These are phyloP conservation scores for Kickxella alabastrina DNA, from an alignment of 192 early-diverging fungal genomes.

Conservation along the genomic window DNA sequence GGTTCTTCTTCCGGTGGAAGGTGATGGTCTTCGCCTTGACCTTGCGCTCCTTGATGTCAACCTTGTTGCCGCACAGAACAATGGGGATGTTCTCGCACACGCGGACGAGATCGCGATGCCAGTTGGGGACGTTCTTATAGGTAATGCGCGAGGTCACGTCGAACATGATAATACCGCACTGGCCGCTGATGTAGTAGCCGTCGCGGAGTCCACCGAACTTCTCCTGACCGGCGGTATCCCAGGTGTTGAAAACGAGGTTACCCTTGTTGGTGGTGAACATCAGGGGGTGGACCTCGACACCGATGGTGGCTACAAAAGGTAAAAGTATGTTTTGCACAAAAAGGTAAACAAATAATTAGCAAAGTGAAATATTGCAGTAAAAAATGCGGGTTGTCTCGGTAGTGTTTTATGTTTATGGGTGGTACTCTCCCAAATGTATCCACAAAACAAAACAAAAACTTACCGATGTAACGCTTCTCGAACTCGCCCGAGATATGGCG, in stretches of 20 bases:
- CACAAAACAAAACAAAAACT: conserved; percentile 10
- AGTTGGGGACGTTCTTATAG: conserved; percentile 99
- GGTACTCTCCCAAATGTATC: no score
- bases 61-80: conserved; percentile 99
- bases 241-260: conserved; percentile 95
- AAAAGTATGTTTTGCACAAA: neutral
- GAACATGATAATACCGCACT: conserved; percentile 99
- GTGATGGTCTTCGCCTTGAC: conserved; percentile 99
- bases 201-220: conserved; percentile 99
- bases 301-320: conserved; percentile 78
- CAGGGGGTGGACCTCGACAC: conserved; percentile 99
- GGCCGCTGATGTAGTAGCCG: conserved; percentile 99
- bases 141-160: conserved; percentile 99
- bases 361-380: conserved; percentile 2
- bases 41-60: conserved; percentile 99
- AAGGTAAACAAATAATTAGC: conserved; percentile 8
- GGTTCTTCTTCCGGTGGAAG: conserved; percentile 99
- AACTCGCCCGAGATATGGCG: conserved; percentile 99
- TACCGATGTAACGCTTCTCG: conserved; percentile 97
- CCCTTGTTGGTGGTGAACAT: conserved; percentile 98
- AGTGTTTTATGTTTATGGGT: no score
- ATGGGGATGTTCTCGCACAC: conserved; percentile 99
- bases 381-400: neutral
- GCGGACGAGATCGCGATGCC: conserved; percentile 98
- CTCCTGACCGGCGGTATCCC: conserved; percentile 99